A percentile compares a stretch with the other conserved stretches of the same genome.
Evolutionary conservation across 2,329 filamentous ascomycete species (phyloP).

Genomic region (Colletotrichum falcatum): DNA sequence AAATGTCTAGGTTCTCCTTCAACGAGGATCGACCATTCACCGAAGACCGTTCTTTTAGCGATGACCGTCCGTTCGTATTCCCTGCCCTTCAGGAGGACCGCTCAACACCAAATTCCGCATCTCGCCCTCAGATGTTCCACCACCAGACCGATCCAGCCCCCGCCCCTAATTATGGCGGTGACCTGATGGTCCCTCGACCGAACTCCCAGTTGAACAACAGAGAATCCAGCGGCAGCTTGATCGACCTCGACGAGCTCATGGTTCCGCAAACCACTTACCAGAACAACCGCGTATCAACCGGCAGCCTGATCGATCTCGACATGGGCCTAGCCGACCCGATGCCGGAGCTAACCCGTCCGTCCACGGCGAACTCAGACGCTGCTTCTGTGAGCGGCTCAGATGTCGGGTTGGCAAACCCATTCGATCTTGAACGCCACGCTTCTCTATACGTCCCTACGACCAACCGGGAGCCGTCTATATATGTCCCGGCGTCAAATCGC

Average conservation of each 20-base stretch:
- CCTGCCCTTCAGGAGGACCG: constrained; percentile 44
- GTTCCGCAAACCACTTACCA: constrained; percentile 49
- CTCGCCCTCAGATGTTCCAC: constrained; percentile 61
- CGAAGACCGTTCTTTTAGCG: constrained; percentile 51
- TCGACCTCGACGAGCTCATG: constrained; percentile 63
- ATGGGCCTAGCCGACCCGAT: constrained; percentile 65
- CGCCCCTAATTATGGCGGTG: constrained; percentile 40
- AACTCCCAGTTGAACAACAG: constrained; percentile 50
- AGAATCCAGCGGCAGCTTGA: constrained; percentile 59
- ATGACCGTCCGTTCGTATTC: constrained; percentile 19
- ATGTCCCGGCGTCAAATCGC: constrained; percentile 60
- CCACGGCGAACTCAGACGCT: constrained; percentile 70
- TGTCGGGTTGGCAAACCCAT: constrained; percentile 66
- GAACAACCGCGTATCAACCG: constrained; percentile 54
- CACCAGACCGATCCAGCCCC: constrained; percentile 64
- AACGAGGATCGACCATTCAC: constrained; percentile 52
- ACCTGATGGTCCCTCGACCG: constrained; percentile 34
- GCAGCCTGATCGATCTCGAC: constrained; percentile 66
- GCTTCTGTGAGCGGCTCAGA: constrained; percentile 68
- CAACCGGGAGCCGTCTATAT: constrained; percentile 68
- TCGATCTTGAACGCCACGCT: constrained; percentile 72
- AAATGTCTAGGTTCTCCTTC: constrained; percentile 64
- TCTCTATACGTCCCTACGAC: constrained; percentile 62
- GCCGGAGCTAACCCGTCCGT: constrained; percentile 65
- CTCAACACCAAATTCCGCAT: constrained; percentile 47